Percentiles rank a stretch among this genome's conserved stretches.
phyloP scores from a whole-genome alignment of 139 green algal genomes.

The Tetradesmus obliquus region DNA sequence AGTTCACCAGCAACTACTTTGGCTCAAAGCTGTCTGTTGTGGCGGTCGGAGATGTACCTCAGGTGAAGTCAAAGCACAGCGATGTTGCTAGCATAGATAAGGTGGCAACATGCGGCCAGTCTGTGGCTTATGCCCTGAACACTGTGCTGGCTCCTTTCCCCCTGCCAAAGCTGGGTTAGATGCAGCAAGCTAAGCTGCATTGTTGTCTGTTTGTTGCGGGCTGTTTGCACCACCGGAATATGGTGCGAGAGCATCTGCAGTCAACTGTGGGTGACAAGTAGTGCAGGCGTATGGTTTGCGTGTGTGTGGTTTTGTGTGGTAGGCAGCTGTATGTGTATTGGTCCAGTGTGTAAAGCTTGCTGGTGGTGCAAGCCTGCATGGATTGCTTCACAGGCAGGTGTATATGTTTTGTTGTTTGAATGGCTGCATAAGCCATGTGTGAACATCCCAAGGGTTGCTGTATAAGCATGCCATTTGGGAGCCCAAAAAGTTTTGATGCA shows the following conservation, averaged over 20 bases:
- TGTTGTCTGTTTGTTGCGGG: background rate
- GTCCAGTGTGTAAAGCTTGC: background rate
- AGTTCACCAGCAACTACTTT: background rate
- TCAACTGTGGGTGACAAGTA: background rate
- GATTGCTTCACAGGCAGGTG: background rate
- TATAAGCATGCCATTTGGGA: background rate
- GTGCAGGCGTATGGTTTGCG: background rate
- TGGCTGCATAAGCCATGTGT: background rate
- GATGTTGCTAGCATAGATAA: background rate
- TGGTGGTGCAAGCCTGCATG: background rate
- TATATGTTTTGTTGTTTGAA: background rate
- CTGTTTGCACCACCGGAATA: background rate
- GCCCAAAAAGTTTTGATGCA: background rate
- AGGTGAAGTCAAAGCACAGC: slow-evolving; percentile 2
- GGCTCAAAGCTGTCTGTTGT: slow-evolving; percentile 1
- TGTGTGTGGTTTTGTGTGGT: background rate
- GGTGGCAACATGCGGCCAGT: background rate
- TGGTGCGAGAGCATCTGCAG: background rate
- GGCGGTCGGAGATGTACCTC: background rate
- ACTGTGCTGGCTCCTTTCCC: slow-evolving; percentile 18
- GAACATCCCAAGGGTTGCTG: background rate
- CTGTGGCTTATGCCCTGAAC: slow-evolving; percentile 26
- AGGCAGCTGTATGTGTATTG: background rate
- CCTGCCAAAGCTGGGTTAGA: slow-evolving; percentile 21
- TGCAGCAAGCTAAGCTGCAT: background rate